phyloP scores from a whole-genome alignment of 2,329 filamentous ascomycete species.

The Sporothrix euskadiensis region DNA sequence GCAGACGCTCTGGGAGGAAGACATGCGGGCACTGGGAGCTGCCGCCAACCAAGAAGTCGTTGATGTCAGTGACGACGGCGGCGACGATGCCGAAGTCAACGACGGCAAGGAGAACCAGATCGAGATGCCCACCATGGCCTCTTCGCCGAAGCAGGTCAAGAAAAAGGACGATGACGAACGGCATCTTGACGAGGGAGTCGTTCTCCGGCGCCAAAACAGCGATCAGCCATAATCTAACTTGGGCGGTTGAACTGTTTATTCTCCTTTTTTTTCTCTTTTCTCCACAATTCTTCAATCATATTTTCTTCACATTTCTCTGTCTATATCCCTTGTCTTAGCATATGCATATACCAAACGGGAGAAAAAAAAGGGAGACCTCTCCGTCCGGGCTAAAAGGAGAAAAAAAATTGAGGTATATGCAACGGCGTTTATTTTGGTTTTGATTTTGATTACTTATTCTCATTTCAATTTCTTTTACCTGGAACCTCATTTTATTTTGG shows the following conservation, averaged over 20 bases:
- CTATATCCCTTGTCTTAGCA: slow-evolving; percentile 14
- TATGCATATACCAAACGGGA: slow-evolving; percentile 21
- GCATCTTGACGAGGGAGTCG: slow-evolving; percentile 25
- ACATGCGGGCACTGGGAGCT: slow-evolving; percentile 2
- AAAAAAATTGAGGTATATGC: slow-evolving; percentile 12
- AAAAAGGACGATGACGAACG: background rate
- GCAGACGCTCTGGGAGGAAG: slow-evolving; percentile 29
- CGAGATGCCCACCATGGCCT: background rate
- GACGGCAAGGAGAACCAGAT: background rate
- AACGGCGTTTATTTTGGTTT: background rate
- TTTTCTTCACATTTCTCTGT: background rate
- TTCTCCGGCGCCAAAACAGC: background rate
- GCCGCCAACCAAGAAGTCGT: background rate
- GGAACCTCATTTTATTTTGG: background rate
- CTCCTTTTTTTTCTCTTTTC: background rate
- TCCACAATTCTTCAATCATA: background rate
- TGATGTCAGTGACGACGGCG: background rate
- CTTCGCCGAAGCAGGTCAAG: background rate
- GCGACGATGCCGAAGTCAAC: background rate
- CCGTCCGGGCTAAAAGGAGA: background rate
- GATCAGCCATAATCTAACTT: background rate
- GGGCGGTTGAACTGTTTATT: background rate
- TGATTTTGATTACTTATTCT: background rate
- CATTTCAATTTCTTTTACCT: background rate
- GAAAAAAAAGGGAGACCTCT: background rate